Conservation (phyloP, 345 rosid genomes). For the Gossypium stocksii region DNA sequence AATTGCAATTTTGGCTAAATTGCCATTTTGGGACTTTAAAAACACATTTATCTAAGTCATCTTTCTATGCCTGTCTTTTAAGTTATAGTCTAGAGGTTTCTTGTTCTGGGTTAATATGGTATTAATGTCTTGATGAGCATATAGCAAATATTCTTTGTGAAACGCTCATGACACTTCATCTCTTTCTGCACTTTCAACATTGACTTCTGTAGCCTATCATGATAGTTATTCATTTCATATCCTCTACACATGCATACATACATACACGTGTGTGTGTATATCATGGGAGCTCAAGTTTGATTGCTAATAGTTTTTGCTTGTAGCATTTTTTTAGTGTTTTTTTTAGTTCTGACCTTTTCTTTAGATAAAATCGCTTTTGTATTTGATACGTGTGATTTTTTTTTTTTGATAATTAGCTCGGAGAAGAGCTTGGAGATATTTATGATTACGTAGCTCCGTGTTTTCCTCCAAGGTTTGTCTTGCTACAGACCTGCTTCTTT, state of each 20-base stretch:
- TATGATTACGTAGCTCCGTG: conserved; percentile 99
- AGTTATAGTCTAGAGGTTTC: not conserved
- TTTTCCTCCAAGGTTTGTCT: conserved; percentile 82
- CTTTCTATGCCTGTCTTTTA: not conserved
- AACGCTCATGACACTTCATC: not conserved
- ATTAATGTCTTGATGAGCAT: not conserved
- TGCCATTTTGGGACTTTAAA: not conserved
- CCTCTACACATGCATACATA: not conserved
- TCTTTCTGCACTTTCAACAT: conserved; percentile 5
- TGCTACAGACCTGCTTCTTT: conserved; percentile 1
- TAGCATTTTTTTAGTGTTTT: not conserved
- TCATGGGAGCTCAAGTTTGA: not conserved
- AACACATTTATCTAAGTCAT: not conserved
- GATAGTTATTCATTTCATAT: not conserved
- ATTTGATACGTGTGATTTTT: conserved; percentile 4
- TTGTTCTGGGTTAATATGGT: not conserved
- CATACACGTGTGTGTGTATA: not conserved
- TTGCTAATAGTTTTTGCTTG: not conserved
- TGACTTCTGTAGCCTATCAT: not conserved
- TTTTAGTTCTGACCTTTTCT: conserved; percentile 1
- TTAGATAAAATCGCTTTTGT: conserved; percentile 7
- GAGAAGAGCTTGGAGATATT: conserved; percentile 98
- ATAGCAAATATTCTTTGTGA: not conserved
- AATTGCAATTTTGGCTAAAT: not conserved
- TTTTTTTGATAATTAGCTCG: conserved; percentile 58